These are phyloP conservation scores for Asterella californica DNA, from an alignment of 225 moss, liverwort and hornwort species.

Conservation along the genomic window DNA sequence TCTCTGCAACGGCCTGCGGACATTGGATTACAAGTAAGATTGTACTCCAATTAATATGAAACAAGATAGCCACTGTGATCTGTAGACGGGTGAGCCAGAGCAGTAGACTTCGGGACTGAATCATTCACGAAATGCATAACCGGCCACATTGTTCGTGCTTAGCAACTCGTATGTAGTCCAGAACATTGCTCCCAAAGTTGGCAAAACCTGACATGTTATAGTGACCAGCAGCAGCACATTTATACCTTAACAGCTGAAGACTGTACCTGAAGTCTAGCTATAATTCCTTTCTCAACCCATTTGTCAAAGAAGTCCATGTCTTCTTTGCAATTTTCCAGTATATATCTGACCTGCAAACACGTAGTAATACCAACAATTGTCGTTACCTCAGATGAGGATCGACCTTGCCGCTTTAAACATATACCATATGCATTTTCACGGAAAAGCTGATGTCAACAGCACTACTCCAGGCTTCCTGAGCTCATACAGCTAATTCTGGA, in stretches of 20 bases:
- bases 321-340: slow-evolving; percentile 90
- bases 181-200: neutral
- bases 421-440: neutral
- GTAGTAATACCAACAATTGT: neutral
- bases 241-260: neutral
- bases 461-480: neutral
- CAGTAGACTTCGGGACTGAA: neutral
- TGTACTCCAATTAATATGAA: neutral
- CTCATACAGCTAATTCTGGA: neutral
- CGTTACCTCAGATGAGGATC: neutral
- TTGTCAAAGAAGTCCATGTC: slow-evolving; percentile 94
- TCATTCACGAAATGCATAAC: neutral
- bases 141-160: neutral
- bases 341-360: slow-evolving; percentile 56
- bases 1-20: slow-evolving; percentile 80
- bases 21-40: neutral
- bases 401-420: neutral
- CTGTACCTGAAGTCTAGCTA: slow-evolving; percentile 69
- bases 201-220: neutral
- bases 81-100: neutral
- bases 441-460: neutral
- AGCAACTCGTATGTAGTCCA: neutral
- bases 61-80: neutral
- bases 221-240: neutral
- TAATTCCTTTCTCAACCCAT: slow-evolving; percentile 93